A percentile compares a stretch with the other conserved stretches of the same genome.
Conservation (phyloP, 2,329 filamentous ascomycete species). For the Nigrograna mackinnonii region DNA sequence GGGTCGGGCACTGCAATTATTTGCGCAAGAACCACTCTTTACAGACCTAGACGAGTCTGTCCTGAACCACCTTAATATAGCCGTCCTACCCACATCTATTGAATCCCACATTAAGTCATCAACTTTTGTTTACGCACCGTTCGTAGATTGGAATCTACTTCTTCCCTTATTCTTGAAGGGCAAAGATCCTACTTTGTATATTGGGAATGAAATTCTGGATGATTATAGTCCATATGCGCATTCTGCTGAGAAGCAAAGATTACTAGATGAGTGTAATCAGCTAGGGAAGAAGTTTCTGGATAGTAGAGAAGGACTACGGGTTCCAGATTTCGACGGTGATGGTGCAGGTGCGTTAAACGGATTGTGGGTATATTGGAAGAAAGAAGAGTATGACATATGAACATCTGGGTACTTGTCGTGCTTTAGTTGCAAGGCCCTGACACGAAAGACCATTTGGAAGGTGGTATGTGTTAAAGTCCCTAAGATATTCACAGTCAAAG, state of each 20-base stretch:
- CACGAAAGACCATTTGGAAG: too few relatives aligned
- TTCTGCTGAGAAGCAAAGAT: slow-evolving; percentile 22
- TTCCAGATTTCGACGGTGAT: slow-evolving; percentile 34
- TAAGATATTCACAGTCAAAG: too few relatives aligned
- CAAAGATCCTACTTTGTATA: slow-evolving; percentile 34
- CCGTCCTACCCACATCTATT: slow-evolving; percentile 13
- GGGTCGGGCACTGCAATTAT: slow-evolving; percentile 14
- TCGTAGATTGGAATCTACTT: slow-evolving; percentile 40
- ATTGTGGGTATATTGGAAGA: slow-evolving; percentile 32
- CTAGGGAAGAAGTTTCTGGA: slow-evolving; percentile 28
- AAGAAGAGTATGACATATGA: slow-evolving; percentile 3
- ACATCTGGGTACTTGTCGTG: too few relatives aligned
- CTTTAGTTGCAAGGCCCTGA: too few relatives aligned
- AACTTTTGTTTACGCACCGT: slow-evolving; percentile 39
- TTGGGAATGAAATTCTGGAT: slow-evolving; percentile 40
- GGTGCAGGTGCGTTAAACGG: slow-evolving; percentile 31
- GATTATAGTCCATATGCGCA: slow-evolving; percentile 30
- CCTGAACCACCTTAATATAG: slow-evolving; percentile 24
- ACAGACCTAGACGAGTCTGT: slow-evolving; percentile 33
- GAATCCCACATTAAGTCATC: slow-evolving; percentile 20
- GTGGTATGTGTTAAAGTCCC: too few relatives aligned
- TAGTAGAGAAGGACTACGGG: slow-evolving; percentile 13
- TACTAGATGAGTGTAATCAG: slow-evolving; percentile 28
- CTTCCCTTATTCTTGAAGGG: slow-evolving; percentile 31
- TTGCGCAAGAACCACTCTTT: slow-evolving; percentile 41